Evolutionary conservation across 139 green algal genomes (phyloP).

Genomic region (Chlamydomonas applanata): DNA sequence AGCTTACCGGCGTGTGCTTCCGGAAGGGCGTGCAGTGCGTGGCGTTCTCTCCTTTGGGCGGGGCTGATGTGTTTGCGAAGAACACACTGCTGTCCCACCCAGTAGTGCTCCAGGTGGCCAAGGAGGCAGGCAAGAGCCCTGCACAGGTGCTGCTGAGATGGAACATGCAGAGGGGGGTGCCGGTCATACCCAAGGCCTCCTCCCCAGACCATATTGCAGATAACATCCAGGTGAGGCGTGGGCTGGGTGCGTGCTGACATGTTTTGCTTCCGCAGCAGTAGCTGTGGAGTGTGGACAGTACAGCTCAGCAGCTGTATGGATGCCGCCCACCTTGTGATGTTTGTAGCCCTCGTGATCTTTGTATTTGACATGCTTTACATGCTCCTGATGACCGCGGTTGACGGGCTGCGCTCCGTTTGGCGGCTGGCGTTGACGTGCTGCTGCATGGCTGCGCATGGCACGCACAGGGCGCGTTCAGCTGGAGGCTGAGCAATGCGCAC

Average conservation of each 20-base stretch:
- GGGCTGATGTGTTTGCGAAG: not conserved
- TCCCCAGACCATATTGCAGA: constrained; percentile 3
- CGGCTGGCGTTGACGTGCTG: too few species aligned
- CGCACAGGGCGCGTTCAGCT: too few species aligned
- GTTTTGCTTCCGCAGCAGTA: too few species aligned
- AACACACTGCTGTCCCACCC: constrained; percentile 12
- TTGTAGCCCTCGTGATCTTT: too few species aligned
- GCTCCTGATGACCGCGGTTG: too few species aligned
- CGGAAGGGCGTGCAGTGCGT: constrained; percentile 73
- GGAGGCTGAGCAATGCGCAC: not conserved
- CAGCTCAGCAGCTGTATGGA: too few species aligned
- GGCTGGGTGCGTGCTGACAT: too few species aligned
- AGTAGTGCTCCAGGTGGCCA: not conserved
- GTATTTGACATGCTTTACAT: too few species aligned
- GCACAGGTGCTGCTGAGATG: constrained; percentile 78
- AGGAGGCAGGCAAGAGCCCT: constrained; percentile 36
- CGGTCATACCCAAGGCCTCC: constrained; percentile 64
- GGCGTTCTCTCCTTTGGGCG: constrained; percentile 68
- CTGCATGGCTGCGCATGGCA: too few species aligned
- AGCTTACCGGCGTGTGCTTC: constrained; percentile 70
- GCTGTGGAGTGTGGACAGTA: too few species aligned
- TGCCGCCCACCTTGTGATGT: too few species aligned
- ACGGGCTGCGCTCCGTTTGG: too few species aligned
- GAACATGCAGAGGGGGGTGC: constrained; percentile 82
- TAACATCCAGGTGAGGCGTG: constrained; percentile 3